Evolutionary conservation across 2,329 filamentous ascomycete genomes (phyloP), one percentile per base, ranked within the genome.

Genomic region (Lanzia echinophila): DNA sequence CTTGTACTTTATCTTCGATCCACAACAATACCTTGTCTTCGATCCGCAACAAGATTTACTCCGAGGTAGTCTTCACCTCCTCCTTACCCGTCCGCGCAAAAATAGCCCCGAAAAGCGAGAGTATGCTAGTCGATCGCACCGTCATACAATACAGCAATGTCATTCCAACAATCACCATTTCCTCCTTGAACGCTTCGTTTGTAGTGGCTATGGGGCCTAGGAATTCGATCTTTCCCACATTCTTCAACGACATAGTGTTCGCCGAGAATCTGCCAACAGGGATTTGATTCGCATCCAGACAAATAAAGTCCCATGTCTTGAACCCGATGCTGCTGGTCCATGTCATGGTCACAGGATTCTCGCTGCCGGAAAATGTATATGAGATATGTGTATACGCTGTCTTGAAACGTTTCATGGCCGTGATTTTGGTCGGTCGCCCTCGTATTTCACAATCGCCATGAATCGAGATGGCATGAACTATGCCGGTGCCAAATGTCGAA

Each of bases 101-200:
- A 3, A 33, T 11, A 7, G 47, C 47, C 6, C 47, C 47, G 8
- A 50, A n/a, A n/a, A 50, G 11, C 19, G 38, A 43, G 6, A 43
- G 15, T n/a, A 50, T 7, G n/a, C 28, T 50, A 3, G 28, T 43
- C n/a, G 28, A 20, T 12, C 60, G 17, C 34, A 60, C 17, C 33
- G 48, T 11, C 59, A 60, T 61, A 32, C 50, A 57, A 42, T 53
- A 60, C 41, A 54, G 56, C 39, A 62, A 39, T 2, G 54, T 60
- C 31, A 54, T 17, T 0, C 60, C 60, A 43, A 49, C 57, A 6
- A 62, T 47, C 1, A 61, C 22, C 39, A 62, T 50, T 46, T 62
- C 60, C 7, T 62, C 60, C 28, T 42, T 57, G 10, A 44, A 47
- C 11, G 44, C 49, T 3, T 49, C 49, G 22, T 47, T 56, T 4